phyloP scores from a whole-genome alignment of 2,329 filamentous ascomycete species.

The Cordyceps pruinosa region DNA sequence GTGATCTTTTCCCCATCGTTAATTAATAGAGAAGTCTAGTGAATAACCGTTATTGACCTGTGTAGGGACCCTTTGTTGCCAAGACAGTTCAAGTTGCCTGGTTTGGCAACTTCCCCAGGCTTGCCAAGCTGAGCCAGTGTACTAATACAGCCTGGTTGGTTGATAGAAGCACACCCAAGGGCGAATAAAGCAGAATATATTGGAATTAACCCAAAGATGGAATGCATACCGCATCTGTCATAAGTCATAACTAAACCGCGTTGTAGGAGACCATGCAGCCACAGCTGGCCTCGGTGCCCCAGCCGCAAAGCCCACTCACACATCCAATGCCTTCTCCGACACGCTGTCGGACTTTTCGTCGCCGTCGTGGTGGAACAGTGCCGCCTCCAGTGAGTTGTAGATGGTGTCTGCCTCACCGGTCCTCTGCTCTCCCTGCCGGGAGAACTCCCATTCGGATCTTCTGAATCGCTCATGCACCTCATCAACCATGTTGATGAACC shows the following conservation, averaged over 20 bases:
- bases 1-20: too few species aligned
- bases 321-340: slow-evolving; percentile 17
- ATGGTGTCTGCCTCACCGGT: slow-evolving; percentile 16
- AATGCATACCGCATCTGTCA: not conserved
- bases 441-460: slow-evolving; percentile 31
- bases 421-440: slow-evolving; percentile 22
- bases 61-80: not conserved
- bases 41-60: not conserved
- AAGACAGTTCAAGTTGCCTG: not conserved
- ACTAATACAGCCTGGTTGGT: not conserved
- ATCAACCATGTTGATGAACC: slow-evolving; percentile 41
- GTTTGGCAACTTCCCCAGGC: not conserved
- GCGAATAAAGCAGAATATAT: not conserved
- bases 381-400: slow-evolving; percentile 17
- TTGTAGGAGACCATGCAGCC: not conserved
- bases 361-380: slow-evolving; percentile 15
- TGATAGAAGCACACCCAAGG: not conserved
- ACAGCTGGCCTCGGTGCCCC: not conserved
- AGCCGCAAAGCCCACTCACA: slow-evolving; percentile 2
- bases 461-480: slow-evolving; percentile 33
- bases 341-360: slow-evolving; percentile 14
- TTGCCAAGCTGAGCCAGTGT: not conserved
- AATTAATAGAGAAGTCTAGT: too few species aligned
- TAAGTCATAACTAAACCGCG: not conserved
- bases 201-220: not conserved